Base-by-base conservation (phyloP, 345 rosid genomes). In the Hibiscus syriacus region DNA sequence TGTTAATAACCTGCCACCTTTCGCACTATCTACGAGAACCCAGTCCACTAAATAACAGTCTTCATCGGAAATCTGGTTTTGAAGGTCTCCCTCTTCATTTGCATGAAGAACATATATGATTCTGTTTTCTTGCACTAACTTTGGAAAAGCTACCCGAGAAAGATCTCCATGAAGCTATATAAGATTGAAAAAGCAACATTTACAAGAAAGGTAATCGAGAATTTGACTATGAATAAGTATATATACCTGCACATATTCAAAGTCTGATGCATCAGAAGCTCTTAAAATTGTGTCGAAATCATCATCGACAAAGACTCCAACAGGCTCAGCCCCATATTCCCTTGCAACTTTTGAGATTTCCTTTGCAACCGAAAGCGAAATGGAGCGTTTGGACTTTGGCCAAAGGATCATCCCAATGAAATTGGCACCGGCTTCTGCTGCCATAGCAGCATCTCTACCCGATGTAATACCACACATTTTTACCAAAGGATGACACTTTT, bases 251-350 rank as follows among this genome's bases (percentile, higher is more conserved):
- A 89, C 82, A 79, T 84, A 78, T 63, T 87, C 96, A 61, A 94
- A 84, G 79, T 88, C 79, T 6, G 96, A 77, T 3, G 76, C 75
- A 65, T 89, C 88, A 22, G 93, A 83, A 62, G 87, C 92, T 70
- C 85, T 83, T 17, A 85, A 50, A 70, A 91, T 87, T 1, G 89
- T 86, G 25, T 74, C 74, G 1, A 78, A 80, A 68, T 89, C 89
- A 77, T 94, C 98, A 52, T 89, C 92, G 48, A 91, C 98, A 80
- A 89, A 89, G 46, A 91, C 96, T 67, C 98, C 98, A 70, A 89
- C 96, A 11, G 97, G 90, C 58, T 74, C 64, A 10, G 90, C 96
- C 20, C 96, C 98, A 27, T 83, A 74, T 61, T 81, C 89, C 46
- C 93, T 84, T 0, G 98, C 89, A 53, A 84, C 88, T 80, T 80